Evolutionary conservation across 495 filamentous ascomycete genomes (phyloP).

Genomic region (Podospora anserina): DNA sequence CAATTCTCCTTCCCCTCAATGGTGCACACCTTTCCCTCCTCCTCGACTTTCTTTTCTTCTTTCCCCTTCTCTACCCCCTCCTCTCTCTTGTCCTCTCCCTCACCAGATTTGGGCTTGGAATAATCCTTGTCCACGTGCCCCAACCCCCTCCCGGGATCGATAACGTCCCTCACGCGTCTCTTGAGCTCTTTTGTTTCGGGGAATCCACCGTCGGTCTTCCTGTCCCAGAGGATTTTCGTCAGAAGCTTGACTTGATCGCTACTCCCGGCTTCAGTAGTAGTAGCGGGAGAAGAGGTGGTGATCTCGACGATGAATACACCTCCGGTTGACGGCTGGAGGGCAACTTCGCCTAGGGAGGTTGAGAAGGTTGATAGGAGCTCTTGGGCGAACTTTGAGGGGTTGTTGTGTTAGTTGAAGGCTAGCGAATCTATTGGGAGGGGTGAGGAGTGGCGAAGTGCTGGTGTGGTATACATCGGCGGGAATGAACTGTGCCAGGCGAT

Average conservation of each 20-base stretch:
- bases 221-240: slow-evolving; percentile 69
- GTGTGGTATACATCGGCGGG: no score
- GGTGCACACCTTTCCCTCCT: slow-evolving; percentile 3
- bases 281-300: slow-evolving; percentile 18
- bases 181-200: slow-evolving; percentile 93
- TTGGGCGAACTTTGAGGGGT: slow-evolving; percentile 70
- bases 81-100: not conserved
- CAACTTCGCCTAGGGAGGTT: slow-evolving; percentile 80
- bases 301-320: slow-evolving; percentile 77
- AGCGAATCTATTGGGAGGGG: not conserved
- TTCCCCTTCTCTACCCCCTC: slow-evolving; percentile 2
- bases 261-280: not conserved
- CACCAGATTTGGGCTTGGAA: slow-evolving; percentile 1
- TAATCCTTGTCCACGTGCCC: slow-evolving; percentile 73
- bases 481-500: no score
- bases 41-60: not conserved
- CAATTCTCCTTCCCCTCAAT: slow-evolving; percentile 32
- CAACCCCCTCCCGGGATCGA: slow-evolving; percentile 71
- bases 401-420: not conserved
- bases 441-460: no score
- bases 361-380: slow-evolving; percentile 96
- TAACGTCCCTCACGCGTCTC: slow-evolving; percentile 75
- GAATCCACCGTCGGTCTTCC: slow-evolving; percentile 85
- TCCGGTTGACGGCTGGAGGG: slow-evolving; percentile 82
- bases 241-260: not conserved